Evolutionary conservation across 1,139 yeast genomes (phyloP), one percentile per base, ranked within the genome.

Genomic region (Suhomyces bolitotheri): DNA sequence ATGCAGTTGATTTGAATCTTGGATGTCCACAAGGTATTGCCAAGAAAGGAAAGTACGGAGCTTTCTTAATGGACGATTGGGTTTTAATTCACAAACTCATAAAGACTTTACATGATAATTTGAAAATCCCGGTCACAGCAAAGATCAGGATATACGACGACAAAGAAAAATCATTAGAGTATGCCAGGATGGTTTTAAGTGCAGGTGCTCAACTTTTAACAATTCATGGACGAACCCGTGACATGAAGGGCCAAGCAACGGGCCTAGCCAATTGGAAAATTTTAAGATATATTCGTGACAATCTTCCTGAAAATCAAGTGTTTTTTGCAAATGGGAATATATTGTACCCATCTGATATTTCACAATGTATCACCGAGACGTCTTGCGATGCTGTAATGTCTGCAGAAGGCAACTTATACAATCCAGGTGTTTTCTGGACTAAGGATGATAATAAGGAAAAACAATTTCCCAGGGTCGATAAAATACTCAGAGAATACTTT

Each of bases 21-120:
- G 99, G 99, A 0, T 94, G 98, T 58, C 98, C 98, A 0, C 98
- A 94, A 61, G 97, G 97, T 1, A 94, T 94, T 42, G 99, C 98
- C 0, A 77, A 76, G 44, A 86, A 88, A 58, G 99, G 99, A 1
- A 83, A 86, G 47, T 94, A 94, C 56, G 98, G 99, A 1, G 82
- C 98, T 0, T 94, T 89, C 51, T 65, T 94, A 35, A 92, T 90
- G 96, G 98, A 94, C 40, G 97, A 94, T 55, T 92, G 98, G 98
- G 88, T 78, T 27, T 66, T 90, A 43, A 80, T 94, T 16, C 73
- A 79, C 49, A 73, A 68, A 31, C 68, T 94, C 39, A 90, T 94
- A 46, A 76, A 71, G 46, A 84, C 69, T 14, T 65, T 90, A 39
- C 96, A 89, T 59, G 75, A 71, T 2, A 80, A 87, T 50, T 70